Base-by-base conservation (phyloP, 1,139 yeast species). In the Debaryomyces robertsiae region DNA sequence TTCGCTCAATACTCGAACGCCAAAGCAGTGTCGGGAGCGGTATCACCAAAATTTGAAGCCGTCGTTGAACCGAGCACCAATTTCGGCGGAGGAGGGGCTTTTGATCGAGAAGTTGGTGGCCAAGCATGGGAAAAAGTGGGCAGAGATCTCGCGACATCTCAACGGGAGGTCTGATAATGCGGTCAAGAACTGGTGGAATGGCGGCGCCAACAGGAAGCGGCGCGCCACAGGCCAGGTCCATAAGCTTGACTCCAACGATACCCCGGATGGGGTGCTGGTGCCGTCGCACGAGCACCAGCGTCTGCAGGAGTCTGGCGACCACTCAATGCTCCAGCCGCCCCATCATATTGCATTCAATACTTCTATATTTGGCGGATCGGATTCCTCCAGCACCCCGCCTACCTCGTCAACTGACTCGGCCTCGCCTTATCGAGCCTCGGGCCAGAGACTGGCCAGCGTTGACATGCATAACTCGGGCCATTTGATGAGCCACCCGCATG, bases 181-280 rank as follows among this genome's bases (percentile, higher is more conserved):
- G 22, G 88, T 90, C 52, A 90, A 90, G 59, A 89, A 89, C 64
- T 90, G 96, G 96, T 90, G 96, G 96, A 90, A 90, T 57, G 95
- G 95, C 6, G 94, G 95, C 9, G 91, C 94, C 13, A 87, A 85
- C 54, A 73, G 94, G 45, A 67, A 95, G 48, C 74, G 89, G 51
- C 60, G 87, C 47, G 81, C 82, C 3, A 60, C 66, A 43, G 44
- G 31, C 13, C 41, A 40, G 11, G 19, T 27, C 18, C 19, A 25
- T 7, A 38, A 34, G 25, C 3, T 19, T 3, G 41, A 34, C 5
- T 18, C 23, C 11, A 30, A 37, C 17, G 33, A 22, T 10, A 13
- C 10, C 6, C 16, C n/a, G 27, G 22, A 13, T 15, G 15, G 9
- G 18, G 11, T 13, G 13, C 27, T 3, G 23, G 32, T 13, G 23